A percentile compares a stretch with the other conserved stretches of the same genome.
Evolutionary conservation across 352 stramenopile genomes (phyloP).

Genomic region (Pythium diclinum): DNA sequence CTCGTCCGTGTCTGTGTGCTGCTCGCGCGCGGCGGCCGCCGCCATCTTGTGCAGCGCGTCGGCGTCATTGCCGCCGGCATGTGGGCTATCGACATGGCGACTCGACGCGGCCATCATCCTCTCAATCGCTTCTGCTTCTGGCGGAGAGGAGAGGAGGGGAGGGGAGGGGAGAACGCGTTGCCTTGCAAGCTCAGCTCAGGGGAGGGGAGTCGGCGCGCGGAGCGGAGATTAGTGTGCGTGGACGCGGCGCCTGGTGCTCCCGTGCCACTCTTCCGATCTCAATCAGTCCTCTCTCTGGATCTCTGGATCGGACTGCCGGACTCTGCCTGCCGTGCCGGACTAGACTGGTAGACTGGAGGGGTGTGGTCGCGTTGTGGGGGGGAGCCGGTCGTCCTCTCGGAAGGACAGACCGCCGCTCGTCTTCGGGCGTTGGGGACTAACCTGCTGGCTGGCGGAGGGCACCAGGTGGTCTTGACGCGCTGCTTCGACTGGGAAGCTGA

Average conservation of each 20-base stretch:
- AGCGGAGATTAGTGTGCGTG: neutral
- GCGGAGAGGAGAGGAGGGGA: neutral
- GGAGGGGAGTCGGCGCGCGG: neutral
- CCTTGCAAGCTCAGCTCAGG: too few species aligned
- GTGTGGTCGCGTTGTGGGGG: conserved; percentile 12
- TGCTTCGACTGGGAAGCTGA: neutral
- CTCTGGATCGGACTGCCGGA: neutral
- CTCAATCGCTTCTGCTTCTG: neutral
- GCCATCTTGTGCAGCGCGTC: conserved; percentile 24
- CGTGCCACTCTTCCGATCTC: conserved; percentile 8
- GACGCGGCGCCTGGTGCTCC: conserved; percentile 1
- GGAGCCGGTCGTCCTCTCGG: neutral
- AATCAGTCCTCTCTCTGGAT: neutral
- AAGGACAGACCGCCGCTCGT: conserved; percentile 1
- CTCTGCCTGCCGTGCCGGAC: too few species aligned
- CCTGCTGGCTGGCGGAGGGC: neutral
- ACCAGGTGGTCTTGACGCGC: neutral
- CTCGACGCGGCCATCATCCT: conserved; percentile 21
- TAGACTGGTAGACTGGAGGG: neutral
- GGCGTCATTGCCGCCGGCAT: neutral
- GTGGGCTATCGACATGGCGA: conserved; percentile 13
- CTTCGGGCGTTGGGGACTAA: neutral
- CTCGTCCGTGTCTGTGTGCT: conserved; percentile 9
- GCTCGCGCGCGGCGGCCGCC: conserved; percentile 4
- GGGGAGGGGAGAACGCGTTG: neutral